Conservation (phyloP, 164 flowering plant genomes). For the Magnolia changhungtana region DNA sequence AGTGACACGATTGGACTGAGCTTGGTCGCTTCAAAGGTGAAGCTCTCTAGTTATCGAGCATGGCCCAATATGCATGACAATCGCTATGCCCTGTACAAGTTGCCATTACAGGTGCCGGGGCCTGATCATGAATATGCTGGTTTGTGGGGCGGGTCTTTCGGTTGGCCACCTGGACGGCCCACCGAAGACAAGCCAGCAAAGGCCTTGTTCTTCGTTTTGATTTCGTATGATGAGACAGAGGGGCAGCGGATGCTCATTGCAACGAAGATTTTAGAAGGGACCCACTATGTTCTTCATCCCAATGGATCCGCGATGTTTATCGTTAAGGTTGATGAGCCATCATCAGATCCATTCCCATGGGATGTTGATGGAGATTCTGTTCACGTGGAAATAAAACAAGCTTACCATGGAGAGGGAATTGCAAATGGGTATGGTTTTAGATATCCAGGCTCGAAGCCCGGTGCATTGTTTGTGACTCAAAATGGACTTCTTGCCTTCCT, state of each 20-base stretch:
- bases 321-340: conserved; percentile 65
- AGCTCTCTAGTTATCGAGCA: conserved; percentile 68
- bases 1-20: conserved; percentile 64
- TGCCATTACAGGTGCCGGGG: conserved; percentile 50
- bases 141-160: conserved; percentile 91
- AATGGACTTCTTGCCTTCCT: conserved; percentile 74
- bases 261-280: conserved; percentile 95
- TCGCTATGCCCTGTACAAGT: conserved; percentile 81
- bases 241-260: conserved; percentile 62
- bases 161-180: conserved; percentile 88
- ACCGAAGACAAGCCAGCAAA: conserved; percentile 84
- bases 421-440: conserved; percentile 95
- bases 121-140: conserved; percentile 70
- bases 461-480: conserved; percentile 70
- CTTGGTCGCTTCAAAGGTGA: conserved; percentile 51
- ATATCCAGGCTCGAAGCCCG: conserved; percentile 96
- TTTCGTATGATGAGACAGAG: conserved; percentile 75
- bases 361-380: conserved; percentile 45
- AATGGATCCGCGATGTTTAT: conserved; percentile 97
- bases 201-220: conserved; percentile 80
- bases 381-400: conserved; percentile 43
- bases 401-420: conserved; percentile 85
- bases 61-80: conserved; percentile 94
- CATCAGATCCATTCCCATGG: conserved; percentile 73
- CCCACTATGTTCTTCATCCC: conserved; percentile 91